Conservation (phyloP, 1,284 basidiomycete genomes). For the Tilletia caries region DNA sequence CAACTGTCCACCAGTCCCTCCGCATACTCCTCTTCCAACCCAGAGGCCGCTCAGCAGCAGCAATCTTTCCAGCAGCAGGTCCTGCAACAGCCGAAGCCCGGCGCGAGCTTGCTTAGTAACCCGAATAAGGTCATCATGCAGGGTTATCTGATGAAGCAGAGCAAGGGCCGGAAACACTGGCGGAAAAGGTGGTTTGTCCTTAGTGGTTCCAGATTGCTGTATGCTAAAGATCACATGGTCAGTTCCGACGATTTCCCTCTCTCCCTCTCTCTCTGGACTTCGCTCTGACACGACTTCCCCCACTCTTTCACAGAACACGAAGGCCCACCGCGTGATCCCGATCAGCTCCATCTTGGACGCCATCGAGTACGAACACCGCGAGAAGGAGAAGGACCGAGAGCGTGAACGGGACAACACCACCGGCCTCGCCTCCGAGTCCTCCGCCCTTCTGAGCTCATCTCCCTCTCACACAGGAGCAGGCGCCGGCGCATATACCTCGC, state of each 20-base stretch:
- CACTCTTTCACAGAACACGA: conserved; percentile 59
- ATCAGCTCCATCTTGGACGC: conserved; percentile 85
- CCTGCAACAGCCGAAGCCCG: conserved; percentile 14
- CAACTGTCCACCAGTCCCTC: conserved; percentile 2
- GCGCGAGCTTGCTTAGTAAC: conserved; percentile 31
- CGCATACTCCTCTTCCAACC: neutral
- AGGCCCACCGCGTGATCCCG: conserved; percentile 78
- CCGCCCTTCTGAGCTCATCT: conserved; percentile 15
- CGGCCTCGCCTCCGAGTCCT: conserved; percentile 11
- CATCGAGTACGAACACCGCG: conserved; percentile 65
- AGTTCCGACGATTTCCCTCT: neutral
- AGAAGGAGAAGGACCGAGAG: conserved; percentile 12
- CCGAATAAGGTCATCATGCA: conserved; percentile 54
- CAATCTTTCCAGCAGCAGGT: conserved; percentile 20
- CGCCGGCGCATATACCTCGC: neutral
- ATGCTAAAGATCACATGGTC: conserved; percentile 56
- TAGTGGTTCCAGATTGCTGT: conserved; percentile 51
- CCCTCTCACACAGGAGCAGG: conserved; percentile 21
- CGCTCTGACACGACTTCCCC: conserved; percentile 37
- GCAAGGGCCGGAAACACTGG: conserved; percentile 87
- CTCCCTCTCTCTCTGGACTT: too few relatives aligned
- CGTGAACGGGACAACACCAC: conserved; percentile 13
- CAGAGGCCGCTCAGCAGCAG: conserved; percentile 1
- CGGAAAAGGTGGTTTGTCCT: conserved; percentile 66
- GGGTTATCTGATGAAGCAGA: conserved; percentile 96